Evolutionary conservation across 371 early-diverging fungal species (phyloP), one percentile per base, ranked within the genome.

Genomic region (Massospora cicadina): DNA sequence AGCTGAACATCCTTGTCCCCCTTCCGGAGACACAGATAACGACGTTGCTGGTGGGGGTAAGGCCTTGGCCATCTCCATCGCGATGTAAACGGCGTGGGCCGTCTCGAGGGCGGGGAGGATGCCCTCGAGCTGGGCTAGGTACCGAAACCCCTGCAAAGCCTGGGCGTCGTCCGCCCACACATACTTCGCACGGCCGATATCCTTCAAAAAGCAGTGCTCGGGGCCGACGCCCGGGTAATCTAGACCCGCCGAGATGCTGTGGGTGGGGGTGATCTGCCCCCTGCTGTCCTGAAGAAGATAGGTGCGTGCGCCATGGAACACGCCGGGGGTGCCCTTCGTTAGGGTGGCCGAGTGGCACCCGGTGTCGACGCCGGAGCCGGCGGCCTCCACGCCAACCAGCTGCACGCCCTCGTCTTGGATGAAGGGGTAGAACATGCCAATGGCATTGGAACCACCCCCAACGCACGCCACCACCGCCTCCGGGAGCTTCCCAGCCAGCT

Each of bases 171-270:
- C 85, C 65, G 85, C 93, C 13, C 85, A 83, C 26, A 80, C 70
- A 70, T 95, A 94, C 67, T 91, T 80, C 55, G 89, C 98, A 54
- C 98, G 80, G 23, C 85, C 86, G 55, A 79, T 77, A 69, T 89
- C 88, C 76, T 91, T 89, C 67, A 97, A 79, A 78, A 80, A 91
- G 29, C 95, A 84, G 71, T 94, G 95, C 72, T 97, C 96, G 25
- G 96, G 96, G 27, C 96, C 96, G 54, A 96, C 95, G 68, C 95
- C 96, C 2, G 98, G 95, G 73, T 97, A 96, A 77, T 95, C 93
- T 59, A 97, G 79, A 26, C 96, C 98, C 71, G 96, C 94, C 65
- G 89, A 86, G 70, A 98, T 88, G 59, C 87, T 87, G 73, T 96
- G 93, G 0, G 98, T 93, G 70, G 93, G 91, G 68, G 84, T 79